Evolutionary conservation across 2,329 filamentous ascomycete genomes (phyloP).

Genomic region (Venturia oleaginea): DNA sequence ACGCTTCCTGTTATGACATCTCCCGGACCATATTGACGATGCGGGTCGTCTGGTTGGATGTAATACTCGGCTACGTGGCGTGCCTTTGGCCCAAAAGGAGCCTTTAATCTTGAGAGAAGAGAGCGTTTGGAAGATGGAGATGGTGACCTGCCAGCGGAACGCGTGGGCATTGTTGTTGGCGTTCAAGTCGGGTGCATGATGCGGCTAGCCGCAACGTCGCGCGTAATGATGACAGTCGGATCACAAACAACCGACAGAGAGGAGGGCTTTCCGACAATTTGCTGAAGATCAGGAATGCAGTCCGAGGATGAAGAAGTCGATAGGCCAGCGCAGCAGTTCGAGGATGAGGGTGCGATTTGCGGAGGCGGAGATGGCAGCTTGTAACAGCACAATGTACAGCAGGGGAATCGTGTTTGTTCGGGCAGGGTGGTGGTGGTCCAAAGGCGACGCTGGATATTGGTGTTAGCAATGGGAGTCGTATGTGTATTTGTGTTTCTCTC

Average conservation of each 20-base stretch:
- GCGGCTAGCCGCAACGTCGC: constrained; percentile 3
- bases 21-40: constrained; percentile 66
- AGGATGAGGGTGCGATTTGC: not conserved
- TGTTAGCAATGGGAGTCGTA: not conserved
- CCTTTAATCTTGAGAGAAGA: constrained; percentile 12
- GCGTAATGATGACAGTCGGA: not conserved
- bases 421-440: not conserved
- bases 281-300: not conserved
- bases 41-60: constrained; percentile 66
- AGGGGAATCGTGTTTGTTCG: not conserved
- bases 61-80: constrained; percentile 71
- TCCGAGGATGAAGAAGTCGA: not conserved
- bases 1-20: constrained; percentile 67
- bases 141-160: constrained; percentile 11
- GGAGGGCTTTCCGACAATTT: not conserved
- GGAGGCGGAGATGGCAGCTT: not conserved
- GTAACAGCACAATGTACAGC: not conserved
- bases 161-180: constrained; percentile 12
- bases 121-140: constrained; percentile 12
- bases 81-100: constrained; percentile 29
- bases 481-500: not conserved
- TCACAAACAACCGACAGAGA: not conserved
- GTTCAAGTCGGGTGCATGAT: constrained; percentile 12
- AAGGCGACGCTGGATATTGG: not conserved
- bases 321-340: not conserved